These are phyloP conservation scores for Verruconis gallopava DNA, from an alignment of 2,329 filamentous ascomycete species.

Conservation along the genomic window DNA sequence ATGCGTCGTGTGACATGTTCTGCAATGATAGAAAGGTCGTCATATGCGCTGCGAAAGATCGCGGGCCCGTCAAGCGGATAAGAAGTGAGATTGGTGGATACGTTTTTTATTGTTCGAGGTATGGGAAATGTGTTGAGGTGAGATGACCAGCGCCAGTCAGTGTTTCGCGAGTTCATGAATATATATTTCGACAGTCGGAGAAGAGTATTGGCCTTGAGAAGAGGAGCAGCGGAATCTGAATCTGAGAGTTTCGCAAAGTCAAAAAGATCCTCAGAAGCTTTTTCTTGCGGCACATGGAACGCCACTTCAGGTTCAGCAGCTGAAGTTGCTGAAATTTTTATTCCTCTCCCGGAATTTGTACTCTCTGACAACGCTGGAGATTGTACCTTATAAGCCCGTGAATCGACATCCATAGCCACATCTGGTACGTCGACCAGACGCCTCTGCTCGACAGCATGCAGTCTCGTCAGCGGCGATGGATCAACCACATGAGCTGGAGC, in stretches of 20 bases:
- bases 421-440: too few relatives aligned
- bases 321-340: neutral
- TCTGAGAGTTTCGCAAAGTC: too few relatives aligned
- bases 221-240: too few relatives aligned
- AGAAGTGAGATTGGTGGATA: neutral
- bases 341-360: slow-evolving; percentile 15
- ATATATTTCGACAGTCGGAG: neutral
- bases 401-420: too few relatives aligned
- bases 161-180: slow-evolving; percentile 13
- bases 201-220: neutral
- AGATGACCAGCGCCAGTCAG: slow-evolving; percentile 11
- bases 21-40: too few relatives aligned
- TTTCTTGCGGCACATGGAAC: too few relatives aligned
- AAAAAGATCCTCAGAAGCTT: slow-evolving; percentile 13
- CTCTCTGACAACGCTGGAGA: too few relatives aligned
- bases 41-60: neutral
- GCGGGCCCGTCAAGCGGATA: neutral
- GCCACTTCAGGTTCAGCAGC: too few relatives aligned
- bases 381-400: too few relatives aligned
- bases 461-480: too few relatives aligned
- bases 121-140: slow-evolving; percentile 9
- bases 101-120: neutral
- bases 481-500: too few relatives aligned
- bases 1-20: neutral
- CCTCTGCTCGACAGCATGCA: too few relatives aligned